Conservation (phyloP, 225 moss, liverwort and hornwort species). For the Bryum argenteum region DNA sequence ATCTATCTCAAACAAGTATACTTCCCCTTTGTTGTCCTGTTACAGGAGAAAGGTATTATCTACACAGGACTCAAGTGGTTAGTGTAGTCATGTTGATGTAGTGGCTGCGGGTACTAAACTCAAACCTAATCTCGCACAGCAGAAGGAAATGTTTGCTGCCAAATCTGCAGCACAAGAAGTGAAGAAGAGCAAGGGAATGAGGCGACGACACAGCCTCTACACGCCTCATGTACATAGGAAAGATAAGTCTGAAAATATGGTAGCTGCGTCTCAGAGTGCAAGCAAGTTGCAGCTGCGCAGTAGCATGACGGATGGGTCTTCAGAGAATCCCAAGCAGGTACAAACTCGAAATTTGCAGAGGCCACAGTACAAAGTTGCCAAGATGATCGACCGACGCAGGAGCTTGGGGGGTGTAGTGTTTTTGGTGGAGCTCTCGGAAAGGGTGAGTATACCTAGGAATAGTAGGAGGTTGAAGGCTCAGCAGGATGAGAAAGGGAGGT, state of each 20-base stretch:
- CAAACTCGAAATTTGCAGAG: constrained; percentile 36
- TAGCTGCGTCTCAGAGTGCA: constrained; percentile 21
- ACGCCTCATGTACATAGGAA: constrained; percentile 16
- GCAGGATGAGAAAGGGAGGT: constrained; percentile 51
- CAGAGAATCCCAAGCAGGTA: constrained; percentile 28
- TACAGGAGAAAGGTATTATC: neutral
- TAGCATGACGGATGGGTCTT: constrained; percentile 7
- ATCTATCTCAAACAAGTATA: neutral
- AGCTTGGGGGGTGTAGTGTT: constrained; percentile 40
- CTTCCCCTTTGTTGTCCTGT: neutral
- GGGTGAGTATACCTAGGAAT: constrained; percentile 27
- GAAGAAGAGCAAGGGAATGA: neutral
- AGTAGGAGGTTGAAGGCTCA: constrained; percentile 38
- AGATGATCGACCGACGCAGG: constrained; percentile 49
- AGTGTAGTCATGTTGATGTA: neutral
- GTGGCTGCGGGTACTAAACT: neutral
- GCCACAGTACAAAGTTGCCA: constrained; percentile 41
- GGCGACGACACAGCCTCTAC: constrained; percentile 15
- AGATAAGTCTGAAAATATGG: neutral
- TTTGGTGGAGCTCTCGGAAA: constrained; percentile 53
- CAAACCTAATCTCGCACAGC: neutral
- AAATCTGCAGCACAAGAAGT: neutral
- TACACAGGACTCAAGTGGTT: neutral
- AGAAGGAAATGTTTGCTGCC: neutral
- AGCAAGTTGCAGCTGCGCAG: constrained; percentile 18